Percentiles rank a stretch among this genome's conserved stretches.
These are phyloP conservation scores for Lecanicillium sp. DNA, from an alignment of 2,329 filamentous ascomycete genomes.

Conservation along the genomic window DNA sequence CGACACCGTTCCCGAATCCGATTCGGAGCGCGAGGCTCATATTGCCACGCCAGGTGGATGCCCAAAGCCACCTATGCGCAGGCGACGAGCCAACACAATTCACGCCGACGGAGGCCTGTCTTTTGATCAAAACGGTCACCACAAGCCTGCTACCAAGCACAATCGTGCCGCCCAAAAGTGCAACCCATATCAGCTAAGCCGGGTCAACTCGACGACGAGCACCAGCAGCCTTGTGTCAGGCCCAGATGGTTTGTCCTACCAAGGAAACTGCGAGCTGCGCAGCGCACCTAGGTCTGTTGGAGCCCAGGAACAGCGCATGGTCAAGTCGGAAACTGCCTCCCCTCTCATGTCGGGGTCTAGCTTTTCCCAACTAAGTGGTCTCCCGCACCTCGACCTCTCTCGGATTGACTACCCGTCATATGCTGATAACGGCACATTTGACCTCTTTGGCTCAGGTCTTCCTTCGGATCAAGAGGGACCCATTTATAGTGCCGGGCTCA, in stretches of 20 bases:
- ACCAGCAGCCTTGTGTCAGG: constrained; percentile 38
- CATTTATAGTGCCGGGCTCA: constrained; percentile 54
- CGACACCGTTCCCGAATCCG: constrained; percentile 56
- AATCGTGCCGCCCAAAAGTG: constrained; percentile 52
- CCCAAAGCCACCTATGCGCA: constrained; percentile 35
- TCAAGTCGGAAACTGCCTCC: constrained; percentile 55
- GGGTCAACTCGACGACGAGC: constrained; percentile 50
- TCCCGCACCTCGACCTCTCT: constrained; percentile 53
- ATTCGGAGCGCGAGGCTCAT: constrained; percentile 42
- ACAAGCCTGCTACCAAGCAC: constrained; percentile 54
- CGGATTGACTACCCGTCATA: constrained; percentile 42
- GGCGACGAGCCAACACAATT: constrained; percentile 52
- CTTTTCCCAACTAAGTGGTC: constrained; percentile 42
- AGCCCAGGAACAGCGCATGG: constrained; percentile 40
- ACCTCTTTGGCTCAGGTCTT: constrained; percentile 40
- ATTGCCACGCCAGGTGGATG: constrained; percentile 17
- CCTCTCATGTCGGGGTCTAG: constrained; percentile 43
- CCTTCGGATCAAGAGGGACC: constrained; percentile 40
- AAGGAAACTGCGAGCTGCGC: constrained; percentile 26
- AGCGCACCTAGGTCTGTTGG: constrained; percentile 26
- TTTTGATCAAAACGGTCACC: constrained; percentile 56
- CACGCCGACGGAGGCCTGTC: constrained; percentile 51
- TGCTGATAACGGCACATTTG: constrained; percentile 37
- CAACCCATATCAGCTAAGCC: constrained; percentile 52
- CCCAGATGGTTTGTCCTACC: constrained; percentile 31